Base-by-base conservation (phyloP, 371 early-diverging fungal species). In the Apophysomyces elegans region DNA sequence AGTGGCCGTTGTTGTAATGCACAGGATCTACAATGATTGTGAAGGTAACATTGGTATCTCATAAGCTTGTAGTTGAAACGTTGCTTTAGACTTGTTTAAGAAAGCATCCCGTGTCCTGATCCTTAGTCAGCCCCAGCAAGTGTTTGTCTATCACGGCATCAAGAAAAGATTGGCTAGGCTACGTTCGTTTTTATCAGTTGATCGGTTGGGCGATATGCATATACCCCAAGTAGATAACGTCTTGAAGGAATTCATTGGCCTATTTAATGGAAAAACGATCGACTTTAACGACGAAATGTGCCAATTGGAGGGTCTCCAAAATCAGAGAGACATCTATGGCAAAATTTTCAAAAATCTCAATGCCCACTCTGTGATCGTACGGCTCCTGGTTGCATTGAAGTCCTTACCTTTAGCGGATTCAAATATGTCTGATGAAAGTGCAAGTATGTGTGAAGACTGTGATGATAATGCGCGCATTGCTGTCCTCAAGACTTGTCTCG, bases 1-100 rank as follows among this genome's bases (percentile, higher is more conserved):
- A 21, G 68, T 74, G 43, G 73, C 83, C 0, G 63, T 84, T n/a
- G 69, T 76, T n/a, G 69, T 86, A 2, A 78, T 86, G 70, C 84
- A 86, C 64, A 67, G 83, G 1, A 71, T 84, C 21, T 79, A 80
- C 63, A 73, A 70, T 41, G 81, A 82, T 26, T 67, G 76, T 50
- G 81, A 84, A 71, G 78, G 78, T 78, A 71, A 32, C 2, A 35
- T 41, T 9, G 35, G 1, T 7, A 56, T 7, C 18, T 11, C 8
- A 63, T 14, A 35, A 13, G 13, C 7, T 4, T 50, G 7, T 6
- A 32, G n/a, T 9, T 12, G 14, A 62, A 47, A 6, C 18, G 3
- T 18, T 38, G 9, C 37, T 26, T 26, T 59, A 73, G 74, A 74
- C 67, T 41, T 80, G 14, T 77, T 77, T 21, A 64, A 73, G 21